Conservation (phyloP, 192 early-diverging fungal species). For the Linnemannia zychae region DNA sequence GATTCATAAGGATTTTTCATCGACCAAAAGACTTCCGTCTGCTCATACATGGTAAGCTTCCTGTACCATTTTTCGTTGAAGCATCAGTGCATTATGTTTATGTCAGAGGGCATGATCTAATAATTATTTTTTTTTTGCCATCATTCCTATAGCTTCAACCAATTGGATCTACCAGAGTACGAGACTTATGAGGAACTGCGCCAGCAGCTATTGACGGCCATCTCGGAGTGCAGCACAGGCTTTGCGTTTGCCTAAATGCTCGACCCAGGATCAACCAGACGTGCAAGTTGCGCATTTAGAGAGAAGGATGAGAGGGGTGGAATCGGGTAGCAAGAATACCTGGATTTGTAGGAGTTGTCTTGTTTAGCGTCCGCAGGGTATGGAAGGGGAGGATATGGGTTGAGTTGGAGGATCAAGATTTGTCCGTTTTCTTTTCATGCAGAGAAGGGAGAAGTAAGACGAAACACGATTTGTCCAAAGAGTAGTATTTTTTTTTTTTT, state of each 20-base stretch:
- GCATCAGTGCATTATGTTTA: neutral
- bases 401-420: no score
- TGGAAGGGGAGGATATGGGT: neutral
- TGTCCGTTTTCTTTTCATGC: no score
- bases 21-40: constrained; percentile 85
- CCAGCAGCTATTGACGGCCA: constrained; percentile 84
- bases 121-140: neutral
- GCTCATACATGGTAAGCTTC: constrained; percentile 93
- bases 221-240: constrained; percentile 94
- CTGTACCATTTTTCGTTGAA: constrained; percentile 15
- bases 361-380: neutral
- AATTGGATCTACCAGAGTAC: constrained; percentile 95
- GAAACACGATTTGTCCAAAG: no score
- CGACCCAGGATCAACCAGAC: no score
- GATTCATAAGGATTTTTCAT: constrained; percentile 95
- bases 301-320: neutral
- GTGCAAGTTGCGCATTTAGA: neutral
- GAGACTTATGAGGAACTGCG: constrained; percentile 91
- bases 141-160: constrained; percentile 84
- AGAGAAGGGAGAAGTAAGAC: no score
- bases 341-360: neutral
- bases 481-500: no score
- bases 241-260: constrained; percentile 76
- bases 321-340: neutral
- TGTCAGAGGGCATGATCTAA: neutral